Evolutionary conservation across 495 filamentous ascomycete genomes (phyloP), one percentile per base, ranked within the genome.

Genomic region (Hypoxylon subgilvum): DNA sequence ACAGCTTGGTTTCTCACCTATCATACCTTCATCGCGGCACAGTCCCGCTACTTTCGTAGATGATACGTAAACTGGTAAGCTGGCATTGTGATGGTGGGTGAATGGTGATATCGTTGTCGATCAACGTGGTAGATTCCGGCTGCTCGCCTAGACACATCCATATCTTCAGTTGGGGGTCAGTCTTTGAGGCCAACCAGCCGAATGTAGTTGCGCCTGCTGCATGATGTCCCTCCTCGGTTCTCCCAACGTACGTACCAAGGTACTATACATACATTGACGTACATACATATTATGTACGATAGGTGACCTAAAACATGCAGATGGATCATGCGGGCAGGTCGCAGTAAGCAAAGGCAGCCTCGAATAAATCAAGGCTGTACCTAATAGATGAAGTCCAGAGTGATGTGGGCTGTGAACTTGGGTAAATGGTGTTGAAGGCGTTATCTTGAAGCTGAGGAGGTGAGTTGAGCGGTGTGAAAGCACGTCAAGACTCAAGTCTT

Each of bases 391-490:
- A n/a, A n/a, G n/a, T n/a, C n/a, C n/a, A n/a, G n/a, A n/a, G n/a
- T n/a, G n/a, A n/a, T n/a, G n/a, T n/a, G n/a, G n/a, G n/a, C n/a
- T n/a, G 32, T 50, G 44, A 59, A 47, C 46, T 63, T 57, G 38
- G 47, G 51, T 50, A n/a, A 25, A 51, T 28, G 43, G 53, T 35
- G 25, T 39, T 31, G 34, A 46, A 34, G 18, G 36, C 34, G 39
- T 40, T 62, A 13, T 38, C n/a, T 52, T 52, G 41, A 35, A 30
- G 32, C 23, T 27, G 27, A n/a, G n/a, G n/a, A n/a, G n/a, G n/a
- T n/a, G 25, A 55, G 49, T 49, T 54, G 54, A 58, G 61, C 54
- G 61, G 49, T 58, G 61, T 58, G 27, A 49, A 39, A 44, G n/a
- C n/a, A n/a, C n/a, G n/a, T n/a, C n/a, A n/a, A n/a, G n/a, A n/a